A percentile compares a stretch with the other conserved stretches of the same genome.
Conservation (phyloP, 768 basidiomycete species). For the Pleurotus eryngii region DNA sequence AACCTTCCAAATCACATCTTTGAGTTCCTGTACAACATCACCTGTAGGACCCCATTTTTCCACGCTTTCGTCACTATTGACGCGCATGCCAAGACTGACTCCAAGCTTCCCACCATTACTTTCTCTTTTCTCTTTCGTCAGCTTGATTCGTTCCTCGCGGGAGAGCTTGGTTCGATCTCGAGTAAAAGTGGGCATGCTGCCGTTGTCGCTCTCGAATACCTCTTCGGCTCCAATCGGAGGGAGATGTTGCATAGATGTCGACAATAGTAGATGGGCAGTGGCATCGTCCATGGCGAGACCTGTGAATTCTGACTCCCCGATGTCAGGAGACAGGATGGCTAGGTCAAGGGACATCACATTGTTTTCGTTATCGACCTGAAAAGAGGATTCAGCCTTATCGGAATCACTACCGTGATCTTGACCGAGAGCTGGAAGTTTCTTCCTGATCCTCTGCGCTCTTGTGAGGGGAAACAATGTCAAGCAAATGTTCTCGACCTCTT, state of each 20-base stretch:
- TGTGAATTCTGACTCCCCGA: conserved; percentile 24
- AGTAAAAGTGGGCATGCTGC: conserved; percentile 33
- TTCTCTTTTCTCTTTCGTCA: conserved; percentile 53
- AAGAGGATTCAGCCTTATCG: conserved; percentile 44
- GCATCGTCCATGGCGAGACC: conserved; percentile 46
- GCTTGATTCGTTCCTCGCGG: conserved; percentile 71
- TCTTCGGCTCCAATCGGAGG: conserved; percentile 72
- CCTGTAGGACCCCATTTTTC: conserved; percentile 71
- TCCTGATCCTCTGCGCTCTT: conserved; percentile 27
- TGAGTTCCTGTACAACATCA: conserved; percentile 81
- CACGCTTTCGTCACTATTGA: conserved; percentile 16
- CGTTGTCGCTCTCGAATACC: conserved; percentile 75
- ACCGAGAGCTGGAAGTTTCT: conserved; percentile 47
- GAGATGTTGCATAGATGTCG: conserved; percentile 49
- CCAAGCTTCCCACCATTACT: conserved; percentile 23
- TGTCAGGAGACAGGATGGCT: conserved; percentile 16
- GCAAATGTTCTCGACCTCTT: conserved; percentile 64
- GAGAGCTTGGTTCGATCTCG: conserved; percentile 65
- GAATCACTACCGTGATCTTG: conserved; percentile 52
- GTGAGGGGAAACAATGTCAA: conserved; percentile 53
- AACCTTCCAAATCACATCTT: conserved; percentile 86
- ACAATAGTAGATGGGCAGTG: conserved; percentile 49
- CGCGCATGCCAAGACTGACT: conserved; percentile 20
- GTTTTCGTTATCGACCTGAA: conserved; percentile 23
- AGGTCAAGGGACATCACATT: conserved; percentile 9